A percentile compares a stretch with the other conserved stretches of the same genome.
Evolutionary conservation across 2,329 filamentous ascomycete species (phyloP).

Genomic region (Colletotrichum liaoningense): DNA sequence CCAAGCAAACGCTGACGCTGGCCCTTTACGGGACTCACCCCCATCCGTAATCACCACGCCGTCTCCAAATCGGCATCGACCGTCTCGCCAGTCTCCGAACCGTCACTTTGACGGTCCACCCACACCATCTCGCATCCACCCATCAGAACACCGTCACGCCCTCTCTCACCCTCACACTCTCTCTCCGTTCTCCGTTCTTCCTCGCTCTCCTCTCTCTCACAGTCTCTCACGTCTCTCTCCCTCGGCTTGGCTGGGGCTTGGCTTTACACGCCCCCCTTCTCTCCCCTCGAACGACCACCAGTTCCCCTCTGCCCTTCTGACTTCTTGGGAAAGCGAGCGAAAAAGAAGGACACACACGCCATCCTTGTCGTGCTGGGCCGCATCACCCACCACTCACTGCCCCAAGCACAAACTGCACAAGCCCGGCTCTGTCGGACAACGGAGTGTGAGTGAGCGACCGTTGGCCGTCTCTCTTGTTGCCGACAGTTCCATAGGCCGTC

Average conservation of each 20-base stretch:
- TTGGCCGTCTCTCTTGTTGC: not conserved
- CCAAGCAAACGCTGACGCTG: constrained; percentile 1
- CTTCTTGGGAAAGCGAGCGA: constrained; percentile 7
- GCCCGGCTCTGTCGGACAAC: not conserved
- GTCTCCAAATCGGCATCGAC: constrained; percentile 6
- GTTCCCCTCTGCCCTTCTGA: constrained; percentile 25
- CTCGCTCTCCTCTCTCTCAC: not conserved
- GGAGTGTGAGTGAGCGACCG: constrained; percentile 27
- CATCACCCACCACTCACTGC: constrained; percentile 6
- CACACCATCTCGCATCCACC: constrained; percentile 10
- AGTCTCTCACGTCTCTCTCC: not conserved
- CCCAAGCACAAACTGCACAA: constrained; percentile 16
- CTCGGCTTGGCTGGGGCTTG: constrained; percentile 27
- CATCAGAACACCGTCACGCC: not conserved
- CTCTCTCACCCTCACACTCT: not conserved
- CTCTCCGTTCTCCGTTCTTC: not conserved
- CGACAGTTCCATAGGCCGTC: constrained; percentile 19
- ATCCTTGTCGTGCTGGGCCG: constrained; percentile 17
- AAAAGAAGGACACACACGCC: not conserved
- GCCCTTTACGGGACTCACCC: not conserved
- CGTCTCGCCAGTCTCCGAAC: not conserved
- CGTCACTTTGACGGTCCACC: not conserved
- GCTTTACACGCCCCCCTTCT: not conserved
- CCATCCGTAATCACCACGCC: constrained; percentile 7
- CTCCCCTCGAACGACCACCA: not conserved